A percentile compares a stretch with the other conserved stretches of the same genome.
These are phyloP conservation scores for Elongisporangium anandrum DNA, from an alignment of 352 stramenopile genomes.

Conservation along the genomic window DNA sequence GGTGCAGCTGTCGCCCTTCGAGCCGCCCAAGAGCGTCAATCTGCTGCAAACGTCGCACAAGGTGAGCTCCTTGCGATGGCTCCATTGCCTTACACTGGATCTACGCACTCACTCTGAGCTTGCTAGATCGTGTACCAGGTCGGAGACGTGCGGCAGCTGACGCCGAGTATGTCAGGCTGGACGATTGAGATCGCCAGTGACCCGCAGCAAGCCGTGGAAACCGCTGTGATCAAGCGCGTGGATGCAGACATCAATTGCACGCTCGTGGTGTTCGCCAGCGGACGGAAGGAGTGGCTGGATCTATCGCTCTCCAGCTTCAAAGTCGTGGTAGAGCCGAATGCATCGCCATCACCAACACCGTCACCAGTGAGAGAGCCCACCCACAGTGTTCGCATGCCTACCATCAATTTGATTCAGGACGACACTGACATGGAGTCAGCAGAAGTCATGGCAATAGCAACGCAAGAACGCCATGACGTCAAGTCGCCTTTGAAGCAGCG, in stretches of 20 bases:
- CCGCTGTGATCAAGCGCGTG: slow-evolving; percentile 38
- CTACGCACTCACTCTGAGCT: neutral
- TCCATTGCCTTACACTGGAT: neutral
- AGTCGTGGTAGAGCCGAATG: slow-evolving; percentile 12
- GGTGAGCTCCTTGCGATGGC: slow-evolving; percentile 9
- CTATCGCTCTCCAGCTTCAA: slow-evolving; percentile 41
- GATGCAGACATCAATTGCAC: slow-evolving; percentile 52
- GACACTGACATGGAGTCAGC: neutral
- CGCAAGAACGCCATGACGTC: neutral
- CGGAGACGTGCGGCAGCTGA: slow-evolving; percentile 28
- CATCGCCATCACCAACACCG: neutral
- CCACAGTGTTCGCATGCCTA: neutral
- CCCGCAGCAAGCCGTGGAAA: slow-evolving; percentile 14
- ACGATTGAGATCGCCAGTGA: slow-evolving; percentile 32
- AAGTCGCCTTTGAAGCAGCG: neutral
- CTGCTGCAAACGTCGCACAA: slow-evolving; percentile 26
- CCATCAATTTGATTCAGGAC: neutral
- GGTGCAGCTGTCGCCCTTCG: slow-evolving; percentile 38
- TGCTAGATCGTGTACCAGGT: slow-evolving; percentile 34
- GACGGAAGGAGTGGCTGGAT: slow-evolving; percentile 52
- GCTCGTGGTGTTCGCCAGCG: slow-evolving; percentile 35
- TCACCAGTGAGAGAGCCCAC: neutral
- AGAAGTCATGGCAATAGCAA: neutral
- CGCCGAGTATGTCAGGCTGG: slow-evolving; percentile 33
- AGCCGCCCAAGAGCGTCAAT: slow-evolving; percentile 32